Evolutionary conservation across 2,329 filamentous ascomycete species (phyloP).

Genomic region (Podosphaera fusca): DNA sequence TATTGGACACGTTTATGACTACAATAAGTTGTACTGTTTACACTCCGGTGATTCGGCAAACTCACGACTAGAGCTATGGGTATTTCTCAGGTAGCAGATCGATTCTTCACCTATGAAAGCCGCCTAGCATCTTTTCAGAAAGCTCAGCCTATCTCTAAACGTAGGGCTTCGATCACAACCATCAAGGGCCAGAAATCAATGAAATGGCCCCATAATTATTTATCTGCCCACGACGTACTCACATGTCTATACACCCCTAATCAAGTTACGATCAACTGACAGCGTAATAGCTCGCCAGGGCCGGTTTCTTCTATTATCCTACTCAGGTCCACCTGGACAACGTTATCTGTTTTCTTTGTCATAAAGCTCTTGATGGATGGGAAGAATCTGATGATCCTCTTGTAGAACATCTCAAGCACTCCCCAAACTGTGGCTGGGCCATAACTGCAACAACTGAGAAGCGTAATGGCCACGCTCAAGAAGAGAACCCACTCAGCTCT

Average conservation of each 20-base stretch:
- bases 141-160: conserved; percentile 37
- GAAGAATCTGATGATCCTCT: conserved; percentile 67
- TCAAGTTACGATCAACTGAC: conserved; percentile 3
- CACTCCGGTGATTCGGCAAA: neutral
- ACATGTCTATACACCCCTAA: conserved; percentile 5
- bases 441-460: conserved; percentile 41
- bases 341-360: conserved; percentile 70
- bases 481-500: conserved; percentile 51
- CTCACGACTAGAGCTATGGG: conserved; percentile 6
- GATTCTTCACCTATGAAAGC: conserved; percentile 43
- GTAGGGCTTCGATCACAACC: conserved; percentile 42
- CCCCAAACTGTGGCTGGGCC: conserved; percentile 69
- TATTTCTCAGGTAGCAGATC: conserved; percentile 17
- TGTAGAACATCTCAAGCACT: conserved; percentile 65
- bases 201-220: conserved; percentile 58
- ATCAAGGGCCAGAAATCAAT: conserved; percentile 32
- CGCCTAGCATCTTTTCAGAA: conserved; percentile 62
- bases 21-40: too few relatives aligned
- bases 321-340: conserved; percentile 59
- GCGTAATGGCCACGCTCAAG: conserved; percentile 34
- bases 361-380: conserved; percentile 74
- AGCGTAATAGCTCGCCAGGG: conserved; percentile 48
- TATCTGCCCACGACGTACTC: conserved; percentile 37
- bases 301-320: conserved; percentile 79
- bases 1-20: too few relatives aligned